Base-by-base conservation (phyloP, 805 yeast genomes). In the Wickerhamiella brachini region DNA sequence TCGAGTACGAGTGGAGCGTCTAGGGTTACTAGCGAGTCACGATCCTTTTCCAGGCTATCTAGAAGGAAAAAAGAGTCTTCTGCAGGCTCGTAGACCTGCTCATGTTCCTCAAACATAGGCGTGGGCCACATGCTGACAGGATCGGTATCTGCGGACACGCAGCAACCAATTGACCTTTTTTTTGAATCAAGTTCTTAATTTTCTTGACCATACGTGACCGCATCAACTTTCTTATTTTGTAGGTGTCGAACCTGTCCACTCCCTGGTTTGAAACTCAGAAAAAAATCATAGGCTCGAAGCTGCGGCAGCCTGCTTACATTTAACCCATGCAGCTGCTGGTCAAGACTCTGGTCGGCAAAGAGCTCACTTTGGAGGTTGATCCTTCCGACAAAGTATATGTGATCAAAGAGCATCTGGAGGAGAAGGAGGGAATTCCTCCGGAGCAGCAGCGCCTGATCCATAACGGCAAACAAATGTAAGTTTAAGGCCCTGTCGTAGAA, bases 401-500 rank as follows among this genome's bases (percentile, higher is more conserved):
- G 47, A 80, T 90, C 68, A 90, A 90, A 68, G 97, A 90, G 64
- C 77, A 83, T 64, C 79, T 90, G 71, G 97, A 93, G 66, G 96
- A 90, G 63, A 86, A 86, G 61, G 97, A 90, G 65, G 98, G 97
- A 1, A 90, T 90, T 51, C 96, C 97, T 2, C 97, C 97, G 10
- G 80, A 85, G 29, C 98, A 90, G 69, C 98, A 93, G 68, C 78
- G 95, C 58, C 78, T 90, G 57, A 82, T 90, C 60, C 87, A 77
- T 68, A 81, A 84, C 51, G 98, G 98, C 20, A 85, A 86, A 58
- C 97, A 90, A 70, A 76, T 90, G 83, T 78, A 70, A 65, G 84
- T 74, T n/a, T n/a, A n/a, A n/a, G n/a, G n/a, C n/a, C n/a, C n/a
- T n/a, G n/a, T n/a, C n/a, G n/a, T n/a, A n/a, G n/a, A n/a, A n/a